Base-by-base conservation (phyloP, 805 yeast genomes). In the Kregervanrija delftensis region DNA sequence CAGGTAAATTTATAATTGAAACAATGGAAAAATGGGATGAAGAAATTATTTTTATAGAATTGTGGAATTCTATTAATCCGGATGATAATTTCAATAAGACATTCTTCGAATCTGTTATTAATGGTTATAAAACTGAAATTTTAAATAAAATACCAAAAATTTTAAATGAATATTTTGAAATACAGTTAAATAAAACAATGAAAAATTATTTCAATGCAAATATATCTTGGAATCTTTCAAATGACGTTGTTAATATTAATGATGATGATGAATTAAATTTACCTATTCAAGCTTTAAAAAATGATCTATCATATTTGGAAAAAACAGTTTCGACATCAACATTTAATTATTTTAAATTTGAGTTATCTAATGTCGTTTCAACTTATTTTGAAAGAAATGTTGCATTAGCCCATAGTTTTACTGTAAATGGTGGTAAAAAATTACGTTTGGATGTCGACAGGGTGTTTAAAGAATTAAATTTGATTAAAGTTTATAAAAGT, bases 11-110 rank as follows among this genome's bases (percentile, higher is more conserved):
- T 43, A 59, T 69, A 37, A 55, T 59, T 11, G 69, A 66, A 35
- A 53, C 65, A 4, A 61, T 76, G 64, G 55, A 59, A 12, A 57
- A 54, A 22, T 71, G 78, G 76, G 69, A 69, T 14, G 68, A 71
- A 40, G 68, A 69, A 11, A 42, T 58, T 40, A 60, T 69, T 5
- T 73, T 74, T 45, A 51, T 73, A 35, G 71, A 68, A 48, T 52
- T 73, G 30, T 68, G 74, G 70, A 59, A 60, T 52, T 46, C 63
- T 45, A 49, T 61, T 36, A 60, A 57, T 49, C 49, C 53, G 48
- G 30, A 40, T 35, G 42, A 43, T 11, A 28, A 46, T 39, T 41
- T 33, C 11, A 35, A 34, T n/a, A 60, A 36, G 57, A 68, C 76
- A 3, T 66, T 73, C 39, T 73, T 73, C 49, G 72, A 70, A 42